Base-by-base conservation (phyloP, 371 early-diverging fungal species). In the Rhizopus stolonifer region DNA sequence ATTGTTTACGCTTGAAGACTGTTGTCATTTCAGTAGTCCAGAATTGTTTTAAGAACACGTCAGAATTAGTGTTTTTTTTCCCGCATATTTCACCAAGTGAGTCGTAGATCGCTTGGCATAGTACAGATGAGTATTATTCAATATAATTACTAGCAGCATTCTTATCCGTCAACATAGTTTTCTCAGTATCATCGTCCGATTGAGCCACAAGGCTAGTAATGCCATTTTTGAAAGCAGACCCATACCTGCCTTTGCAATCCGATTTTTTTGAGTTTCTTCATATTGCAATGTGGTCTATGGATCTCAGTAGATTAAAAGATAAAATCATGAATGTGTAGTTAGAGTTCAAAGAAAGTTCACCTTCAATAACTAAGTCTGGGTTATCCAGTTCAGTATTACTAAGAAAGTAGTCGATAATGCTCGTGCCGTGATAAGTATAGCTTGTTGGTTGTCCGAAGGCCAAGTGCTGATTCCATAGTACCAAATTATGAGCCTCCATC, bases 401-500 rank as follows among this genome's bases (percentile, higher is more conserved):
- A 8, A 46, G n/a, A 23, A 46, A 46, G 46, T 10, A 46, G n/a
- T 46, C 46, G 15, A 46, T 46, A 13, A 46, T 46, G 15, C 46
- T 46, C 4, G 14, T 46, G 29, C 46, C 46, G 3, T 46, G 18
- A 17, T 15, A 21, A 4, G 23, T 24, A 11, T 26, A 17, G 10
- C 42, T 36, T 7, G 60, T 60, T n/a, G 49, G 50, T 42, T 46
- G 24, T 0, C 60, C 60, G 44, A n/a, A 54, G 10, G 54, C 25
- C 0, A 59, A 43, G 4, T 22, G 8, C 1, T 46, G 1, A 24
- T 59, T 59, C 59, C 52, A 59, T 1, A 21, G 29, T 5, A 33
- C 23, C 5, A 60, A 31, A 7, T 45, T 32, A 26, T 49, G 36
- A 15, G 33, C 34, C 6, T 6, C 2, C 6, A 29, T 29, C 29